Conservation (phyloP, 495 filamentous ascomycete genomes). For the Diplogelasinospora grovesii region DNA sequence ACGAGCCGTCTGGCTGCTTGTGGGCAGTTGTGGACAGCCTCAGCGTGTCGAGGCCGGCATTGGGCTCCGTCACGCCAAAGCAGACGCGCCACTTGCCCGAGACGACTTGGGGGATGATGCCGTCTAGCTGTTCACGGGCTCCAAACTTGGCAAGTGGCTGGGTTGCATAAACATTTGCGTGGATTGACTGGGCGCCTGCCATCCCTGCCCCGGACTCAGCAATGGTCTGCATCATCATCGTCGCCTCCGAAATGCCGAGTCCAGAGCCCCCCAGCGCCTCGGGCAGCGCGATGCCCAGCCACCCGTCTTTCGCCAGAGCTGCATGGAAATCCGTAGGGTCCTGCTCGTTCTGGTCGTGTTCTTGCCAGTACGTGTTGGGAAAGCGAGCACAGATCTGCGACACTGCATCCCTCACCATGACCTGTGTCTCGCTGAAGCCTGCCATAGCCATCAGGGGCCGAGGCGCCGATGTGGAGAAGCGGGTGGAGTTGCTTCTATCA, state of each 20-base stretch:
- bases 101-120: slow-evolving; percentile 62
- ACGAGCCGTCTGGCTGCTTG: slow-evolving; percentile 44
- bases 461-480: slow-evolving; percentile 20
- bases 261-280: slow-evolving; percentile 66
- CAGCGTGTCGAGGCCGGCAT: slow-evolving; percentile 69
- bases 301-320: slow-evolving; percentile 70
- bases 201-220: slow-evolving; percentile 70
- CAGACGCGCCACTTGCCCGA: slow-evolving; percentile 61
- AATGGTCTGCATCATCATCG: slow-evolving; percentile 81
- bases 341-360: slow-evolving; percentile 57
- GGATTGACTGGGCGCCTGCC: slow-evolving; percentile 69
- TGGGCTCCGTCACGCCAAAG: slow-evolving; percentile 56
- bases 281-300: slow-evolving; percentile 73
- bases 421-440: slow-evolving; percentile 64
- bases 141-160: slow-evolving; percentile 70
- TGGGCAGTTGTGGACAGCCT: slow-evolving; percentile 56
- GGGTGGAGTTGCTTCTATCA: too few relatives aligned
- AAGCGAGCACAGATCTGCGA: slow-evolving; percentile 60
- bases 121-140: slow-evolving; percentile 49
- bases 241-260: slow-evolving; percentile 73
- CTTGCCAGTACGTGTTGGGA: slow-evolving; percentile 61
- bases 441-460: slow-evolving; percentile 59
- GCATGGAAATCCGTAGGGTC: slow-evolving; percentile 70
- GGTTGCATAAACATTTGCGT: slow-evolving; percentile 70
- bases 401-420: slow-evolving; percentile 65